phyloP scores from a whole-genome alignment of 2,329 filamentous ascomycete genomes.

The Thermothelomyces thermophilus region DNA sequence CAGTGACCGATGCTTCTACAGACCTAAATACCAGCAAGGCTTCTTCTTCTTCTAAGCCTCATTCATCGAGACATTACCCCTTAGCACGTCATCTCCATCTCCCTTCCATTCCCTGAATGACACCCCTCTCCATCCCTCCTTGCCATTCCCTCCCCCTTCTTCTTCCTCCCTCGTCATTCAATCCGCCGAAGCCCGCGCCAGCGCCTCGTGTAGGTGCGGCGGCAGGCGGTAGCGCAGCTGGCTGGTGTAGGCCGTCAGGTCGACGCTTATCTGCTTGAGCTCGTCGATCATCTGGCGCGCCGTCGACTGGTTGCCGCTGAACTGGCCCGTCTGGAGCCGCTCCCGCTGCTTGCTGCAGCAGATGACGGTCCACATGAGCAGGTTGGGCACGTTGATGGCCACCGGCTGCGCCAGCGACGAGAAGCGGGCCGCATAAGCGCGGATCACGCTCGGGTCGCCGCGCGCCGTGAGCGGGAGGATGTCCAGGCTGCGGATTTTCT shows the following conservation, averaged over 20 bases:
- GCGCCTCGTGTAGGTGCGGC: slow-evolving; percentile 76
- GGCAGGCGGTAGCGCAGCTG: slow-evolving; percentile 88
- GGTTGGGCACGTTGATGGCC: slow-evolving; percentile 79
- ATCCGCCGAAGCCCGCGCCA: slow-evolving; percentile 75
- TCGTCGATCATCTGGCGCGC: slow-evolving; percentile 59
- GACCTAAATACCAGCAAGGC: too few relatives aligned
- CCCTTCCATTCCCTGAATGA: not conserved
- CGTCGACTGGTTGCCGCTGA: slow-evolving; percentile 64
- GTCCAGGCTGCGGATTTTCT: slow-evolving; percentile 65
- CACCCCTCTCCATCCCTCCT: not conserved
- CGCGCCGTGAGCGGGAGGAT: slow-evolving; percentile 73
- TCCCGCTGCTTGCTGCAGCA: slow-evolving; percentile 77
- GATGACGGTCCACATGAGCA: slow-evolving; percentile 89
- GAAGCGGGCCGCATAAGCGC: slow-evolving; percentile 74
- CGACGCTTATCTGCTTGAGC: slow-evolving; percentile 73
- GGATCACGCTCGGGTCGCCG: slow-evolving; percentile 72
- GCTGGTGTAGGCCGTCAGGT: slow-evolving; percentile 89
- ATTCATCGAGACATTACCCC: not conserved
- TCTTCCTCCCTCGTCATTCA: slow-evolving; percentile 28
- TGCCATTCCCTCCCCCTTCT: not conserved
- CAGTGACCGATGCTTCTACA: too few relatives aligned
- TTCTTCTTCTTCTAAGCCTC: too few relatives aligned
- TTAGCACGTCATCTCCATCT: not conserved
- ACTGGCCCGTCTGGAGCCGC: slow-evolving; percentile 62
- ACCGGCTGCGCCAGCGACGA: slow-evolving; percentile 71